These are phyloP conservation scores for Dillenia suffruticosa DNA, from an alignment of 164 flowering plant species.

Conservation along the genomic window DNA sequence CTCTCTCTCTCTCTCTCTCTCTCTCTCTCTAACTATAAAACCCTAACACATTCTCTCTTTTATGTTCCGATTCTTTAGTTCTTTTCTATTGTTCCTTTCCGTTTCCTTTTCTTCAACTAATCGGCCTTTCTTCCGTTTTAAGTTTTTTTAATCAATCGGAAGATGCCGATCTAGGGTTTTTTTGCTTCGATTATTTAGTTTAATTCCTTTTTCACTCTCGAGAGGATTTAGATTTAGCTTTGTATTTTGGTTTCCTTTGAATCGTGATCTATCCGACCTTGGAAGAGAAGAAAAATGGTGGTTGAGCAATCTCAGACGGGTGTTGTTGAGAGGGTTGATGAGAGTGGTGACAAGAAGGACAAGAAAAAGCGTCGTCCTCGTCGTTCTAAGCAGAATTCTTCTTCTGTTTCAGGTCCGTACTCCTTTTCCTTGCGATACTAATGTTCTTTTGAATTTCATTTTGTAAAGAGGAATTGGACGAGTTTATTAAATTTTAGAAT, in stretches of 20 bases:
- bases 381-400: conserved; percentile 43
- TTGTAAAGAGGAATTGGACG: too few species aligned
- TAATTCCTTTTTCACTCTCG: background rate
- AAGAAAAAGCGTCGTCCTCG: conserved; percentile 66
- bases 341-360: conserved; percentile 60
- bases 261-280: conserved; percentile 1
- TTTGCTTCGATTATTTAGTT: background rate
- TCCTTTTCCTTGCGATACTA: background rate
- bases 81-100: background rate
- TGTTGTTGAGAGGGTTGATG: conserved; percentile 33
- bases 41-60: background rate
- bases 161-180: conserved; percentile 12
- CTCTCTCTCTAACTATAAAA: background rate
- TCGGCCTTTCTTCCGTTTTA: conserved; percentile 34
- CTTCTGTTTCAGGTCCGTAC: conserved; percentile 37
- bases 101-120: background rate
- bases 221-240: background rate
- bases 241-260: background rate
- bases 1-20: conserved; percentile 1
- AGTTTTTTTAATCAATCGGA: conserved; percentile 14
- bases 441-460: too few species aligned
- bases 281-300: conserved; percentile 21
- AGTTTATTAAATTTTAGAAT: too few species aligned
- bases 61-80: conserved; percentile 3
- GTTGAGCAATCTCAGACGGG: conserved; percentile 15